phyloP scores from a whole-genome alignment of 164 flowering plant species.

The Warburgia ugandensis region DNA sequence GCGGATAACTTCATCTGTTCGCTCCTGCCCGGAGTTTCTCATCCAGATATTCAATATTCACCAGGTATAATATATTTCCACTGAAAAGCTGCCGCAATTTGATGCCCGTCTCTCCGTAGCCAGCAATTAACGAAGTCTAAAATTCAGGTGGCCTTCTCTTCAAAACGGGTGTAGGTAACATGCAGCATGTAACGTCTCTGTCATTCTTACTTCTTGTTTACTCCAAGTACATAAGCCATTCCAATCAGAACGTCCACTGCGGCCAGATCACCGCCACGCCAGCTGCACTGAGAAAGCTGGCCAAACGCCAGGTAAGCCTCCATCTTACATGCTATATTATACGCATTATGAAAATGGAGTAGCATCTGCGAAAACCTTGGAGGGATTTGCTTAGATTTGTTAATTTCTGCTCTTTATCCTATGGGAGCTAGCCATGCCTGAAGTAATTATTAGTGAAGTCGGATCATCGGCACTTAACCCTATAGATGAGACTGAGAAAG shows the following conservation, averaged over 20 bases:
- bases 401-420: too few relatives aligned
- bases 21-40: slow-evolving; percentile 64
- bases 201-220: slow-evolving; percentile 83
- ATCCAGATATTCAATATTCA: slow-evolving; percentile 80
- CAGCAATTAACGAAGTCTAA: not conserved
- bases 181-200: slow-evolving; percentile 98
- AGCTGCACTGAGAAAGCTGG: slow-evolving; percentile 55
- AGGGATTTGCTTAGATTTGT: not conserved
- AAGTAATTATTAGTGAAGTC: too few relatives aligned
- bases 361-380: not conserved
- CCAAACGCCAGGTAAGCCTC: slow-evolving; percentile 69
- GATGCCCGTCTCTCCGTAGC: not conserved
- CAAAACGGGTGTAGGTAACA: slow-evolving; percentile 90
- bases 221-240: slow-evolving; percentile 85
- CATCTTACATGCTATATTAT: not conserved
- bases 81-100: not conserved
- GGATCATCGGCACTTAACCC: too few relatives aligned
- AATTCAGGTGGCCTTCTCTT: slow-evolving; percentile 75
- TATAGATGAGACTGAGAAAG: not conserved
- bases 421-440: too few relatives aligned
- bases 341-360: not conserved
- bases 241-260: slow-evolving; percentile 81
- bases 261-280: slow-evolving; percentile 53
- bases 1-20: slow-evolving; percentile 92
- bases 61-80: slow-evolving; percentile 55